Conservation (phyloP, 495 filamentous ascomycete genomes). For the Neurospora africana region DNA sequence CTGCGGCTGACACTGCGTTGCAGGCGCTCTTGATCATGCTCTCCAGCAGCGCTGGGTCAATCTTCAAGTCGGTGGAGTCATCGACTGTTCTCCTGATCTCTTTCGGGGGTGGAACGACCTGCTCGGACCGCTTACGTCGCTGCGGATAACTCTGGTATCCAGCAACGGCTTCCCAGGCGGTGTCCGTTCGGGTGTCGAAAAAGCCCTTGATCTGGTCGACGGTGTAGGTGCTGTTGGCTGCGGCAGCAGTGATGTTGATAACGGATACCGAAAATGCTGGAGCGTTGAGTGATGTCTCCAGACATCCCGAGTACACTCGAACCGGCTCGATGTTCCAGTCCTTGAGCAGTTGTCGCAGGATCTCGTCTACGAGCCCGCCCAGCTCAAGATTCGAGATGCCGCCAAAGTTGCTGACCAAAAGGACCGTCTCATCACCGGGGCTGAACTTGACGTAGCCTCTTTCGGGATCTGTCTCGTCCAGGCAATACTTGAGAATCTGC, state of each 20-base stretch:
- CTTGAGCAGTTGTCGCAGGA: slow-evolving; percentile 36
- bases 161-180: slow-evolving; percentile 38
- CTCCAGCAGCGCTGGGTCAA: slow-evolving; percentile 36
- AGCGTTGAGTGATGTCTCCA: slow-evolving; percentile 54
- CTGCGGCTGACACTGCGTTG: slow-evolving; percentile 38
- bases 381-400: slow-evolving; percentile 52
- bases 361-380: slow-evolving; percentile 44
- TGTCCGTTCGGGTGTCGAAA: slow-evolving; percentile 43
- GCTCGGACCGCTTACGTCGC: slow-evolving; percentile 28
- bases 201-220: slow-evolving; percentile 41
- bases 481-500: slow-evolving; percentile 41
- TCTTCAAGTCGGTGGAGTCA: slow-evolving; percentile 28
- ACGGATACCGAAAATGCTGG: slow-evolving; percentile 52
- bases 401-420: slow-evolving; percentile 54
- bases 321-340: slow-evolving; percentile 34
- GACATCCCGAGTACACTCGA: slow-evolving; percentile 33
- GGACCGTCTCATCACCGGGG: slow-evolving; percentile 41
- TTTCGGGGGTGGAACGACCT: slow-evolving; percentile 29
- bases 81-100: slow-evolving; percentile 23
- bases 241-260: slow-evolving; percentile 42
- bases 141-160: slow-evolving; percentile 21
- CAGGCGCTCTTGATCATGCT: slow-evolving; percentile 42
- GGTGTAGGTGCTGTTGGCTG: slow-evolving; percentile 29
- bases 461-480: slow-evolving; percentile 45
- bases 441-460: slow-evolving; percentile 49